Percentiles rank a stretch among this genome's conserved stretches.
These are phyloP conservation scores for Sicyos edulis DNA, from an alignment of 306 rosid species.

Conservation along the genomic window DNA sequence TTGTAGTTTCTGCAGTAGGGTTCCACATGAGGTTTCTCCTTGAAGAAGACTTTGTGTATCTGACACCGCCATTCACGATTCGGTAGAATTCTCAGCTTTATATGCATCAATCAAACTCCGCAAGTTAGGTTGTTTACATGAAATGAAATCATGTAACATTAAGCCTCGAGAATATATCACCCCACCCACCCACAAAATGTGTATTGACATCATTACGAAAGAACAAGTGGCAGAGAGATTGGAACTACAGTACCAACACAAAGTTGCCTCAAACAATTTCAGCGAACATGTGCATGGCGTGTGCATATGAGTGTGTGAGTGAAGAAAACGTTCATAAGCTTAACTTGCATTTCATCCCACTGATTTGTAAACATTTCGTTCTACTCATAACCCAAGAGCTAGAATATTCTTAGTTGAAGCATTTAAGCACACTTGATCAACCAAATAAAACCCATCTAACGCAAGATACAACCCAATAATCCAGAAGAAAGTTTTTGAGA, in stretches of 20 bases:
- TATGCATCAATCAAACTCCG: slow-evolving; percentile 33
- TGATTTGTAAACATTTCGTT: background rate
- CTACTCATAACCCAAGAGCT: slow-evolving; percentile 22
- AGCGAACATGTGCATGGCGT: background rate
- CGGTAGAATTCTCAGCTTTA: slow-evolving; percentile 29
- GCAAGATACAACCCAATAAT: slow-evolving; percentile 14
- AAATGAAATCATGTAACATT: background rate
- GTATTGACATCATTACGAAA: background rate
- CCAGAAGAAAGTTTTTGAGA: slow-evolving; percentile 23
- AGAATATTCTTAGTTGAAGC: slow-evolving; percentile 9
- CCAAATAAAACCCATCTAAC: slow-evolving; percentile 23
- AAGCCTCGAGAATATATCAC: slow-evolving; percentile 2
- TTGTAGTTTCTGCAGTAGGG: slow-evolving; percentile 86
- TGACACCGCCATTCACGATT: slow-evolving; percentile 69
- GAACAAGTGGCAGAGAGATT: background rate
- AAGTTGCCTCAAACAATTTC: background rate
- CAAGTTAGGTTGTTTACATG: slow-evolving; percentile 1
- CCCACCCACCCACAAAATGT: background rate
- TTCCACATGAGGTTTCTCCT: slow-evolving; percentile 78
- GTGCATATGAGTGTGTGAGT: background rate
- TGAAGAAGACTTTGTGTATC: slow-evolving; percentile 62
- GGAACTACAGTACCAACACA: background rate
- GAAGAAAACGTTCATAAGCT: background rate
- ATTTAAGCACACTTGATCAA: slow-evolving; percentile 13
- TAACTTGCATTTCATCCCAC: background rate